Evolutionary conservation across 176 grass and related monocot species (phyloP), one percentile per base, ranked within the genome.

Genomic region (Oryza coarctata): DNA sequence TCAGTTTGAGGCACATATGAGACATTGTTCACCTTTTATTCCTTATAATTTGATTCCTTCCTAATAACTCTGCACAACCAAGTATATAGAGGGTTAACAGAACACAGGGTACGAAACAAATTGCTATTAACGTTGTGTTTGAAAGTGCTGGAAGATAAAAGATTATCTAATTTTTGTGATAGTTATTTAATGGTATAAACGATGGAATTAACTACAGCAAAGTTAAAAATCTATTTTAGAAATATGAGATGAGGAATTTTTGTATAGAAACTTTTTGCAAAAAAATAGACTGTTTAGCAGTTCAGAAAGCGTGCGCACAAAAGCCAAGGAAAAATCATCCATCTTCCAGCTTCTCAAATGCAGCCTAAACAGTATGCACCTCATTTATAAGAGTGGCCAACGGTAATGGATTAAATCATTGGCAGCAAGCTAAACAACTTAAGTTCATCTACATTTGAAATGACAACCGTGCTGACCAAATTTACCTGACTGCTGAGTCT

Each of bases 401-500:
- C 25, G 36, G 26, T 0, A 64, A 63, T 34, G 5, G 32, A 49
- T 76, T 38, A 76, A 30, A 55, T 25, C 9, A 70, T 76, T 15
- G 15, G 62, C 12, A 63, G 30, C 18, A 71, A 84, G 2, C 10
- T 79, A 73, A 76, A 50, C 22, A 18, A 36, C 52, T 33, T 33
- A 81, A 86, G 25, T 6, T 86, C 30, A 83, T 66, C 25, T 39
- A 74, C 25, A 69, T 50, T 35, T 1, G 29, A 36, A 27, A 80
- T 68, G 18, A 62, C 26, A 79, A 70, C 84, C 34, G 1, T 15
- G 30, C 52, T 62, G 41, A 28, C 50, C 50, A 63, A 73, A 45
- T 66, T 91, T 89, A 98, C 95, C 95, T 91, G 43, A 93, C 79
- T 65, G 92, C 95, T 87, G 88, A 98, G 35, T 98, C 92, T 30